Conservation (phyloP, 495 filamentous ascomycete species). For the Penicillium lividum region DNA sequence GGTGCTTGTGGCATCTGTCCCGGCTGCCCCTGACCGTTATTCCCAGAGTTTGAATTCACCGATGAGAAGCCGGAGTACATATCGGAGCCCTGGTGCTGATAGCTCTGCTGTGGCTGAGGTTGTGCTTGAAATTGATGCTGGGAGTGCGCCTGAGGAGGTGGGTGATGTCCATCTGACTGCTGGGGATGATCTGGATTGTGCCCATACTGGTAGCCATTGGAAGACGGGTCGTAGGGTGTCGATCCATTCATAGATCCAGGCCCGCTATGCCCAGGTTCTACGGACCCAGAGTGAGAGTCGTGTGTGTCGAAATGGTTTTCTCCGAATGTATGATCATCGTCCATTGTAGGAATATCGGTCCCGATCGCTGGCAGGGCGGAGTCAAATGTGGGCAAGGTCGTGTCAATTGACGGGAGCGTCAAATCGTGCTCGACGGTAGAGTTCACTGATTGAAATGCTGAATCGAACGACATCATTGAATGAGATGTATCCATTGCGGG, state of each 20-base stretch:
- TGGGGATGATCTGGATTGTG: slow-evolving; percentile 25
- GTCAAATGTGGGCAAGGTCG: slow-evolving; percentile 36
- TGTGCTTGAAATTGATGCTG: slow-evolving; percentile 35
- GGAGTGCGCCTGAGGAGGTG: slow-evolving; percentile 21
- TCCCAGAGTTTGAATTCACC: slow-evolving; percentile 27
- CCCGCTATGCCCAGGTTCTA: slow-evolving; percentile 36
- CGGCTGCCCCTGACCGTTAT: slow-evolving; percentile 34
- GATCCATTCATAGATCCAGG: slow-evolving; percentile 28
- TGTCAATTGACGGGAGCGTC: slow-evolving; percentile 43
- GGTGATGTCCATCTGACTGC: slow-evolving; percentile 25
- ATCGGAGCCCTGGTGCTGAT: slow-evolving; percentile 36
- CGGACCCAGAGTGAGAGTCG: slow-evolving; percentile 19
- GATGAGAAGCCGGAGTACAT: slow-evolving; percentile 36
- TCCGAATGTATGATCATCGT: slow-evolving; percentile 25
- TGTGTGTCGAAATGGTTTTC: slow-evolving; percentile 22
- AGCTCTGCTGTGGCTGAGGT: slow-evolving; percentile 33
- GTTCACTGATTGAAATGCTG: slow-evolving; percentile 32
- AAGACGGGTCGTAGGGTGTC: slow-evolving; percentile 26
- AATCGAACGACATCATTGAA: slow-evolving; percentile 34
- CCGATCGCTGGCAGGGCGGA: slow-evolving; percentile 40
- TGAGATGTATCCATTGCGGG: slow-evolving; percentile 22
- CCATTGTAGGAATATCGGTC: slow-evolving; percentile 35
- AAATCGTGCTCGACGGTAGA: slow-evolving; percentile 30
- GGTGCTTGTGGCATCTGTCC: slow-evolving; percentile 45
- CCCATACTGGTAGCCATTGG: slow-evolving; percentile 36